phyloP scores from a whole-genome alignment of 768 basidiomycete genomes.

The Kwoniella heveanensis region DNA sequence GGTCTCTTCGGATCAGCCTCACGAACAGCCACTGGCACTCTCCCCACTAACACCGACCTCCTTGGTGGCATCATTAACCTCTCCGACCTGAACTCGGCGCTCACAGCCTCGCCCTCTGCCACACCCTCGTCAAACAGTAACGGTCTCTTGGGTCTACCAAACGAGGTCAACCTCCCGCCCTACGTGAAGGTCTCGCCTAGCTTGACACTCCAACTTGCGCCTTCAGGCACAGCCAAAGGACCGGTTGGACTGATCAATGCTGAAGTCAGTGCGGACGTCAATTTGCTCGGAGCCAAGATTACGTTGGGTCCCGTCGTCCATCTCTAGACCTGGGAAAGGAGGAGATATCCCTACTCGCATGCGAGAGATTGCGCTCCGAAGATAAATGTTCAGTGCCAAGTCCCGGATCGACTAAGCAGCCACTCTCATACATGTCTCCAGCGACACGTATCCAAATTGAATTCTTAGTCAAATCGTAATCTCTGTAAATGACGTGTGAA shows the following conservation, averaged over 20 bases:
- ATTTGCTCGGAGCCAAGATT: neutral
- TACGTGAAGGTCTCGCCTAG: slow-evolving; percentile 1
- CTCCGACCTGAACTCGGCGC: neutral
- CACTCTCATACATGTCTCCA: too few species aligned
- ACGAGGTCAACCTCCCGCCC: neutral
- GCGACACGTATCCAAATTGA: too few species aligned
- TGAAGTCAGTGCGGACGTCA: neutral
- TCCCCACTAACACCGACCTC: neutral
- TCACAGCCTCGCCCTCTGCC: neutral
- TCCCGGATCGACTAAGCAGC: too few species aligned
- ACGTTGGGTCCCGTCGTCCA: neutral
- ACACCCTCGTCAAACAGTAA: neutral
- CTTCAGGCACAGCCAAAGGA: neutral
- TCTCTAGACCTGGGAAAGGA: neutral
- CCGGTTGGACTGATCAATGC: neutral
- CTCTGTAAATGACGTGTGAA: too few species aligned
- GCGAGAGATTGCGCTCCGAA: too few species aligned
- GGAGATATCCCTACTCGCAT: too few species aligned
- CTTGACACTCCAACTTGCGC: neutral
- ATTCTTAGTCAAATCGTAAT: too few species aligned
- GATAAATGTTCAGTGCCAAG: too few species aligned
- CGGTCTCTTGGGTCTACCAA: neutral
- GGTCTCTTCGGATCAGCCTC: neutral
- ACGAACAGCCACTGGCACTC: too few species aligned
- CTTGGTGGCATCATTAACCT: neutral